A percentile compares a stretch with the other conserved stretches of the same genome.
Conservation (phyloP, 441 rosid species). For the Euphorbia schlechtendalii region DNA sequence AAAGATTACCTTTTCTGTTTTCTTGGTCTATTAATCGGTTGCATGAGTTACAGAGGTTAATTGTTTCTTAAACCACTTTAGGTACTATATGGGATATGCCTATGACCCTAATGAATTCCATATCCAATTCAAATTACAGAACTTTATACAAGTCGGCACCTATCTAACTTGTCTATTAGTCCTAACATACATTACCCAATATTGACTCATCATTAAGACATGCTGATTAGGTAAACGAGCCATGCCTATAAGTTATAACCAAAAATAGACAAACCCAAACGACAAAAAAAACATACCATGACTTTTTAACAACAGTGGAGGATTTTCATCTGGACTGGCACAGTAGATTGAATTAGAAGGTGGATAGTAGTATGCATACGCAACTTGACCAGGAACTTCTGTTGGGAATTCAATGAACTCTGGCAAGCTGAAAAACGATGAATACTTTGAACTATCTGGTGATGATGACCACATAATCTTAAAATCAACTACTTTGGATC, state of each 20-base stretch:
- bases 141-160: background rate
- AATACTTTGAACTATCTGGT: slow-evolving; percentile 53
- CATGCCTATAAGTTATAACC: background rate
- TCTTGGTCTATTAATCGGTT: background rate
- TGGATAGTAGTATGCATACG: slow-evolving; percentile 85
- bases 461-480: slow-evolving; percentile 79
- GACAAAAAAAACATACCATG: slow-evolving; percentile 62
- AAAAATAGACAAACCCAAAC: background rate
- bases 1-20: background rate
- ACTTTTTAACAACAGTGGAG: slow-evolving; percentile 77
- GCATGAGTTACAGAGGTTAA: background rate
- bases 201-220: background rate
- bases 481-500: slow-evolving; percentile 42
- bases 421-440: slow-evolving; percentile 68
- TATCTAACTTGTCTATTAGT: background rate
- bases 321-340: slow-evolving; percentile 65
- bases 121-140: background rate
- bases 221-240: background rate
- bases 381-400: slow-evolving; percentile 65
- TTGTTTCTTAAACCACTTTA: too few species aligned
- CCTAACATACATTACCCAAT: background rate
- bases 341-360: slow-evolving; percentile 61
- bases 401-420: slow-evolving; percentile 89
- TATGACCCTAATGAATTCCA: background rate
- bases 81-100: background rate